A percentile compares a stretch with the other conserved stretches of the same genome.
Conservation (phyloP, 2,329 filamentous ascomycete species). For the Hymenoscyphus scutula region DNA sequence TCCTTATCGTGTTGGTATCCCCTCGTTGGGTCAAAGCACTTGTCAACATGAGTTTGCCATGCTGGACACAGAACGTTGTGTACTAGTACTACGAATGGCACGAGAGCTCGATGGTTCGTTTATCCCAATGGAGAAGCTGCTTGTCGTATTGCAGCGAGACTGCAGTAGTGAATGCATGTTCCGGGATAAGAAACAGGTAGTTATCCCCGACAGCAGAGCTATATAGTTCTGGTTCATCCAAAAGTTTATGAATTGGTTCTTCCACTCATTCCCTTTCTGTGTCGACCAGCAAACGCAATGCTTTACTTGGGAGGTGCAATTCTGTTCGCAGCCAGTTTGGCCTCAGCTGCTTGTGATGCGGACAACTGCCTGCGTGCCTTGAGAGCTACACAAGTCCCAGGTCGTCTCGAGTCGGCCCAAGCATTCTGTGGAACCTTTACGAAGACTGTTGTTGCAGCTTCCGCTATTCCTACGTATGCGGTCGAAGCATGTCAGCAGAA, state of each 20-base stretch:
- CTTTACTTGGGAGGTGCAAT: constrained; percentile 13
- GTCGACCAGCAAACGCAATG: constrained; percentile 13
- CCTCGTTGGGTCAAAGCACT: neutral
- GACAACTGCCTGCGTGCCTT: constrained; percentile 42
- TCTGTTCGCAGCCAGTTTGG: constrained; percentile 19
- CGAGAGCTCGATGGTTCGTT: neutral
- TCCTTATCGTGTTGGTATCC: neutral
- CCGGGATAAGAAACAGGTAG: neutral
- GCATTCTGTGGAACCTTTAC: constrained; percentile 37
- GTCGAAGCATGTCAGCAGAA: constrained; percentile 19
- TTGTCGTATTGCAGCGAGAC: neutral
- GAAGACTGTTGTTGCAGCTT: constrained; percentile 6
- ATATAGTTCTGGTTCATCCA: neutral
- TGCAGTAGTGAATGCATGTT: neutral
- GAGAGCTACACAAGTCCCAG: constrained; percentile 36
- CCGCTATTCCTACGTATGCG: constrained; percentile 22
- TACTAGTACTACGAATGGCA: neutral
- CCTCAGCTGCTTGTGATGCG: constrained; percentile 32
- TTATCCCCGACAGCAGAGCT: neutral
- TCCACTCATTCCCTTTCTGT: neutral
- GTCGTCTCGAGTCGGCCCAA: constrained; percentile 36
- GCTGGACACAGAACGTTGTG: neutral
- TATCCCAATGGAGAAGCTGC: neutral
- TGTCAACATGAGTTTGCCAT: neutral
- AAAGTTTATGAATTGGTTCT: neutral